Percentiles rank a stretch among this genome's conserved stretches.
These are phyloP conservation scores for Helotiales sp. DNA, from an alignment of 2,329 filamentous ascomycete genomes.

Conservation along the genomic window DNA sequence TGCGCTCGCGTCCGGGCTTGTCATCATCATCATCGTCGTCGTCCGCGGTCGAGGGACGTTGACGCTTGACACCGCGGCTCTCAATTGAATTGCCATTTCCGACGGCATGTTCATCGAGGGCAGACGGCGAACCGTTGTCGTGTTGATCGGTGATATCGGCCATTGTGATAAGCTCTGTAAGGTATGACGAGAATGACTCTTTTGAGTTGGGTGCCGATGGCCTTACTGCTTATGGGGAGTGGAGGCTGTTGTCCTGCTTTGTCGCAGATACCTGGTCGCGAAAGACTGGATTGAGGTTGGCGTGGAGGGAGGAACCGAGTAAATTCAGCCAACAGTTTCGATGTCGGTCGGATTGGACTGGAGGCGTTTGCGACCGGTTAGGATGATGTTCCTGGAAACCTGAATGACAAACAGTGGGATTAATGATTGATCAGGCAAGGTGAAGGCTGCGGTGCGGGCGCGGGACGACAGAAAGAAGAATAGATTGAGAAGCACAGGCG, in stretches of 20 bases:
- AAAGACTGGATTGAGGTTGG: constrained; percentile 36
- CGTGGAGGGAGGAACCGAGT: constrained; percentile 32
- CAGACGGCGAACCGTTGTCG: constrained; percentile 72
- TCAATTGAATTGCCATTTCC: constrained; percentile 72
- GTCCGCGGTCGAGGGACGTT: constrained; percentile 78
- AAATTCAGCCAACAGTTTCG: constrained; percentile 15
- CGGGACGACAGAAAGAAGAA: constrained; percentile 35
- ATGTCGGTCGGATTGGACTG: constrained; percentile 11
- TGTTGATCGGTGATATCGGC: constrained; percentile 79
- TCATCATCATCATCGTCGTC: constrained; percentile 98
- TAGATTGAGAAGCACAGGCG: constrained; percentile 32
- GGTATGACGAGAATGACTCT: constrained; percentile 38
- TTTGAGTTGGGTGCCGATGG: constrained; percentile 37
- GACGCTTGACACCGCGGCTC: constrained; percentile 85
- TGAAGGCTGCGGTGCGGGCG: constrained; percentile 28
- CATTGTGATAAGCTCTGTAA: constrained; percentile 49
- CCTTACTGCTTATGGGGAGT: constrained; percentile 38
- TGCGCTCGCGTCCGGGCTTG: constrained; percentile 94
- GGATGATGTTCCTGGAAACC: constrained; percentile 22
- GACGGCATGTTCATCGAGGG: constrained; percentile 71
- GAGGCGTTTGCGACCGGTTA: constrained; percentile 21
- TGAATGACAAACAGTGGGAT: constrained; percentile 31
- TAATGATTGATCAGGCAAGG: constrained; percentile 37
- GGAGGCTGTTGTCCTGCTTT: constrained; percentile 35
- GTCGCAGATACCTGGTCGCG: constrained; percentile 37